Percentiles rank a stretch among this genome's conserved stretches.
These are phyloP conservation scores for Suillus occidentalis DNA, from an alignment of 768 basidiomycete genomes.

Conservation along the genomic window DNA sequence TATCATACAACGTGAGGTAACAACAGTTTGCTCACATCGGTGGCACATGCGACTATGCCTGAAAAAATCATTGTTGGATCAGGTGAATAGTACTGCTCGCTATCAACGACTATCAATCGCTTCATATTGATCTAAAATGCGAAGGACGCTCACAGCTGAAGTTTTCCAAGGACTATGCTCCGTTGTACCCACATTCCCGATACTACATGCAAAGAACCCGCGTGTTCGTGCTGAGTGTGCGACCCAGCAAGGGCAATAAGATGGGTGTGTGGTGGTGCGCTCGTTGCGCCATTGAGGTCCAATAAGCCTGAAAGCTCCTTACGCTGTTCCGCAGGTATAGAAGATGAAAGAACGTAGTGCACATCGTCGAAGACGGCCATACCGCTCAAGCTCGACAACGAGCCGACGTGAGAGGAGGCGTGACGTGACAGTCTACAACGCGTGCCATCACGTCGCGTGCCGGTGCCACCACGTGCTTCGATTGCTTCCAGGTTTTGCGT, in stretches of 20 bases:
- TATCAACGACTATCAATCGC: constrained; percentile 21
- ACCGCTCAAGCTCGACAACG: not conserved
- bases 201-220: constrained; percentile 23
- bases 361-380: constrained; percentile 44
- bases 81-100: constrained; percentile 67
- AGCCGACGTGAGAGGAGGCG: constrained; percentile 1
- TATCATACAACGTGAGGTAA: not conserved
- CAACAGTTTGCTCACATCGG: constrained; percentile 48
- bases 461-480: not conserved
- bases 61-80: constrained; percentile 82
- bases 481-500: too few species aligned
- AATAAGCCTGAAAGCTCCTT: constrained; percentile 49
- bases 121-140: not conserved
- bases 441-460: constrained; percentile 4
- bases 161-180: constrained; percentile 53
- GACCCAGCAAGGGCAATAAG: constrained; percentile 52
- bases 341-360: constrained; percentile 49
- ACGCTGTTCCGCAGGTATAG: constrained; percentile 41
- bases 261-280: constrained; percentile 51
- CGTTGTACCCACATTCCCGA: constrained; percentile 73
- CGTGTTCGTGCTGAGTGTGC: constrained; percentile 37
- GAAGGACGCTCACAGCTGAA: constrained; percentile 49
- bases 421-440: constrained; percentile 7
- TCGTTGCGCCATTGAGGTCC: constrained; percentile 52
- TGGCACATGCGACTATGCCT: constrained; percentile 71